These are phyloP conservation scores for Tulasnella sp. DNA, from an alignment of 768 basidiomycete genomes.

Conservation along the genomic window DNA sequence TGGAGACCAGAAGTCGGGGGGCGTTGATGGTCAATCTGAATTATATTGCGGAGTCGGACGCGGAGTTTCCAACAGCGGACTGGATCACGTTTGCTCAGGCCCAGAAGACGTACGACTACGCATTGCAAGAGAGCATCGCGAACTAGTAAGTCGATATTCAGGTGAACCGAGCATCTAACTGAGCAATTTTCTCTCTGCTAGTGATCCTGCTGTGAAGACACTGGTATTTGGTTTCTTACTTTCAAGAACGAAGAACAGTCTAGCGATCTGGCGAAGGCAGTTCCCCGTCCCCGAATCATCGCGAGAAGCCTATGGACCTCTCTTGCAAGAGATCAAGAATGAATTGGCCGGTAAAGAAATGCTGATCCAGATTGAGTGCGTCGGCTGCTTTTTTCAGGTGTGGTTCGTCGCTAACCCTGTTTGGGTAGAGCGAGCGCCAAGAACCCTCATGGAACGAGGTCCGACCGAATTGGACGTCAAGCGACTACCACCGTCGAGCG, in stretches of 20 bases:
- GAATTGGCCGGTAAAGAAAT: slow-evolving; percentile 1
- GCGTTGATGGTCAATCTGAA: slow-evolving; percentile 14
- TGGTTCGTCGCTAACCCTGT: neutral
- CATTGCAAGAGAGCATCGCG: slow-evolving; percentile 13
- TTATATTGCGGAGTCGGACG: neutral
- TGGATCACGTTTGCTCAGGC: slow-evolving; percentile 12
- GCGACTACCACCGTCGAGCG: neutral
- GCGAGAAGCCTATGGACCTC: neutral
- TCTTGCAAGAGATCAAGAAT: neutral
- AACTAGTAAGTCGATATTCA: slow-evolving; percentile 5
- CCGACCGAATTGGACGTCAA: neutral
- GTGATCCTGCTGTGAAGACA: slow-evolving; percentile 13
- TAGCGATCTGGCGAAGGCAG: slow-evolving; percentile 15
- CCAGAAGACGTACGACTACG: slow-evolving; percentile 11
- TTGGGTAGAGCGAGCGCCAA: neutral
- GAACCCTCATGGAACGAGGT: neutral
- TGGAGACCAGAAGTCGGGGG: slow-evolving; percentile 1
- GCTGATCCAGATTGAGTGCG: slow-evolving; percentile 13
- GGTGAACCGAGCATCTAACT: neutral
- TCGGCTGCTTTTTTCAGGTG: neutral
- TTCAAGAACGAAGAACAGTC: slow-evolving; percentile 15
- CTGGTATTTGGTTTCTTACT: slow-evolving; percentile 15
- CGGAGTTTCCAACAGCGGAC: slow-evolving; percentile 6
- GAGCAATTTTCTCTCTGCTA: neutral
- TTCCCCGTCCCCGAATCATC: slow-evolving; percentile 9